Percentiles rank a stretch among this genome's conserved stretches.
Conservation (phyloP, 257 asterid species). For the Gardenia jasminoides region DNA sequence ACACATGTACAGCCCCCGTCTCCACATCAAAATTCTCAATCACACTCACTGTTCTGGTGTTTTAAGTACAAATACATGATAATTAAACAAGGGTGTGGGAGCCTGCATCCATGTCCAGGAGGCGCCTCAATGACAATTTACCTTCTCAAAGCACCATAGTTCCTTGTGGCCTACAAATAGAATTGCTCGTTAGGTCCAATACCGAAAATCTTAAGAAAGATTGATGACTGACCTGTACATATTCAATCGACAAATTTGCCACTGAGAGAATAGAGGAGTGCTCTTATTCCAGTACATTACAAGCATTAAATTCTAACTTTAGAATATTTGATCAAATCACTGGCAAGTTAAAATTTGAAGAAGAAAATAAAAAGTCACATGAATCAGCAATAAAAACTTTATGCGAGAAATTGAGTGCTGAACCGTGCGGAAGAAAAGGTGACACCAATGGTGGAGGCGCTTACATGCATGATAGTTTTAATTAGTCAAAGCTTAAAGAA, state of each 20-base stretch:
- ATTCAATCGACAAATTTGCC: neutral
- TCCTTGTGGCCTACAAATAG: constrained; percentile 65
- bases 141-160: constrained; percentile 75
- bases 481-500: neutral
- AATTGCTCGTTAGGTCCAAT: constrained; percentile 9
- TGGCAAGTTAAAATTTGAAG: neutral
- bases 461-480: neutral
- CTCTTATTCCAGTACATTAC: neutral
- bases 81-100: neutral
- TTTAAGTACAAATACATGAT: neutral
- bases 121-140: constrained; percentile 7
- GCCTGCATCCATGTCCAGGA: neutral
- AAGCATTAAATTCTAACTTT: neutral
- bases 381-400: neutral
- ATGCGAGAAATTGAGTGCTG: neutral
- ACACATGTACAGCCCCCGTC: neutral
- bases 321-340: neutral
- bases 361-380: no score
- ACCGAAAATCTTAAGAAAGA: neutral
- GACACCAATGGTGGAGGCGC: neutral
- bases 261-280: neutral
- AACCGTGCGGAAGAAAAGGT: neutral
- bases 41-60: neutral
- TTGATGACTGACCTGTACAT: neutral
- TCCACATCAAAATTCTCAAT: constrained; percentile 5